Base-by-base conservation (phyloP, 2,329 filamentous ascomycete genomes). In the Pestalotiopsis sp. region DNA sequence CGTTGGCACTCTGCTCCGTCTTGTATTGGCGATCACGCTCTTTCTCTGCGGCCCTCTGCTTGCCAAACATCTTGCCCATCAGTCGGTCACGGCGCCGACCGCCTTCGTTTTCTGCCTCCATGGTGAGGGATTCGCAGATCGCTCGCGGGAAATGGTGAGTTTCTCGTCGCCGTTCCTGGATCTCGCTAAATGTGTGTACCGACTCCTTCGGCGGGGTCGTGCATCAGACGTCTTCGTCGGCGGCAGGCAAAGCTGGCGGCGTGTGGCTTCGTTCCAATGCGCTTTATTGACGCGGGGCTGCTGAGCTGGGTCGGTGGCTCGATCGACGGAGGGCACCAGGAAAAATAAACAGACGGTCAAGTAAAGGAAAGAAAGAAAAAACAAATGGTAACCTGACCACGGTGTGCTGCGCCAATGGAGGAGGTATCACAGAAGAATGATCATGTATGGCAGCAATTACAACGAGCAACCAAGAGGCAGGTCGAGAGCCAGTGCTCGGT, bases 41-140 rank as follows among this genome's bases (percentile, higher is more conserved):
- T 75, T 78, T 62, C 70, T 74, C 70, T 79, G 72, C 73, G 74
- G 70, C 73, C 68, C 76, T 79, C 79, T 75, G 79, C 75, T 72
- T 78, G 68, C 83, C 83, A 75, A 90, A 90, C 69, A 91, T 81
- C 81, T 89, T 90, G 72, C 89, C 89, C 85, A 91, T 91, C 61
- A 91, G 79, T 70, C 89, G 88, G 74, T 78, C 77, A 56, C 77
- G 74, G 56, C 77, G 73, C 17, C 59, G 59, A 65, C 72, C 70
- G 70, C 74, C 71, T 38, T 79, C 77, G 69, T 68, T 67, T 58
- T 78, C 76, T 67, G 75, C 70, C 70, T 79, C 78, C 78, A 79
- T 79, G 70, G 65, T 74, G 67, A 66, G 27, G 41, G 62, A 52
- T n/a, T 52, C 20, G 6, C 12, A 6, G 14, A 14, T 27, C 57